Evolutionary conservation across 2,329 filamentous ascomycete genomes (phyloP), one percentile per base, ranked within the genome.

Genomic region (Fusarium metavorans): DNA sequence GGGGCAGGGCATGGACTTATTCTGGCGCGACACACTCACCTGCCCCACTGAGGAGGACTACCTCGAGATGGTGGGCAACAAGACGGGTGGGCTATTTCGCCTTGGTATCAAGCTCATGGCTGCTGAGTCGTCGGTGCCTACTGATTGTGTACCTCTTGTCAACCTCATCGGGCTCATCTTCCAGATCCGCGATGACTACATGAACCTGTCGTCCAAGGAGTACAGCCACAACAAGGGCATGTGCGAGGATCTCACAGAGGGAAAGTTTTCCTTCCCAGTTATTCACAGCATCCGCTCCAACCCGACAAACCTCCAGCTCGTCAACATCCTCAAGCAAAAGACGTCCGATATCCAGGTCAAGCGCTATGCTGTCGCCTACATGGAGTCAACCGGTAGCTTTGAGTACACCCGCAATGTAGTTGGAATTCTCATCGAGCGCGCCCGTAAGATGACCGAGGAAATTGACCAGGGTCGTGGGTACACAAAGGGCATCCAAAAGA

Each of bases 231-330:
- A 97, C 83, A 98, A 98, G 86, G 97, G 96, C 59, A 90, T 98
- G 77, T 97, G 94, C 83, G 96, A 98, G 85, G 97, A 98, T 83
- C 85, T 98, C 77, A 98, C 95, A 1, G 97, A 98, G 85, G 96
- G 96, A 73, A 98, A 98, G 87, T 98, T 98, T 86, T 96, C 93
- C 30, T 98, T 98, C 82, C 95, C 95, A 45, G 92, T 98, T 79
- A 98, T 98, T 79, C 96, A 98, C 85, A 93, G 93, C 82, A 97
- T 98, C 77, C 93, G 94, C 70, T 86, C 92, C 69, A 90, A 95
- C 80, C 94, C 90, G 20, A 84, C 86, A 34, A 94, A 95, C 80
- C 87, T 93, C 76, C 92, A 97, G 79, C 89, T 99, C 65, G 90
- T 98, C 82, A 98, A 97, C 80, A 98, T 98, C 66, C 87, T 98